These are phyloP conservation scores for Penicillium sp. DNA, from an alignment of 2,329 filamentous ascomycete species.

Conservation along the genomic window DNA sequence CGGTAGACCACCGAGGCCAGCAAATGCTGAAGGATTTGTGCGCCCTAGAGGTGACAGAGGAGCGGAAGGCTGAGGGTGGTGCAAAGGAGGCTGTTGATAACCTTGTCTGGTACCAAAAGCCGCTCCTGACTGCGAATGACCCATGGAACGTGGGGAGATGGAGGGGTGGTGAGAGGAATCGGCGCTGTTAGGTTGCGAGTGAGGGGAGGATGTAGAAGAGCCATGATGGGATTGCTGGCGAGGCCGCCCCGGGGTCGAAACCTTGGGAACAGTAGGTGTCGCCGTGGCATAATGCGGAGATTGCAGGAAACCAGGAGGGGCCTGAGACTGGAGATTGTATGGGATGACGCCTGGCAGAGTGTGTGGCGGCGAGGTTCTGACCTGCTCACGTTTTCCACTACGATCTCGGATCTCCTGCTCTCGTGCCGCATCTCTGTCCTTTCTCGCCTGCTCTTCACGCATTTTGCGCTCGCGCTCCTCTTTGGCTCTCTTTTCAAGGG, in stretches of 20 bases:
- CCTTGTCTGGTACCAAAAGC: conserved; percentile 62
- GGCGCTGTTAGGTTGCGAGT: conserved; percentile 43
- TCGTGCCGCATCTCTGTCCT: conserved; percentile 55
- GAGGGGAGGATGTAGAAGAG: conserved; percentile 65
- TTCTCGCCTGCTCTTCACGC: conserved; percentile 49
- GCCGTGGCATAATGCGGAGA: conserved; percentile 78
- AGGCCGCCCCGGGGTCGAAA: conserved; percentile 72
- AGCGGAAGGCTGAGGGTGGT: conserved; percentile 59
- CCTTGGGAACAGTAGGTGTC: conserved; percentile 78
- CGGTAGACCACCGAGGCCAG: conserved; percentile 51
- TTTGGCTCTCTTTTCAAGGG: conserved; percentile 65
- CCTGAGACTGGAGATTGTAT: conserved; percentile 54
- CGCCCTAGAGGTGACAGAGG: conserved; percentile 66
- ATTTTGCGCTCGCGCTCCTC: conserved; percentile 60
- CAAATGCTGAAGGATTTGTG: conserved; percentile 52
- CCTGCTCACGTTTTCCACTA: conserved; percentile 34
- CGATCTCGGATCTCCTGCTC: conserved; percentile 47
- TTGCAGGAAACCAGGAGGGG: conserved; percentile 51
- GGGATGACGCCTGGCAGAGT: conserved; percentile 55
- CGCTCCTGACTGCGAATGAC: conserved; percentile 63
- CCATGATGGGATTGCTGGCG: conserved; percentile 78
- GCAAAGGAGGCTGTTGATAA: conserved; percentile 49
- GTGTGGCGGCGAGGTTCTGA: conserved; percentile 57
- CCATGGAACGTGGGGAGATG: conserved; percentile 58
- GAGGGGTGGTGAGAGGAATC: conserved; percentile 62